Evolutionary conservation across 1,139 yeast genomes (phyloP).

Genomic region (Diutina scorzettiae): DNA sequence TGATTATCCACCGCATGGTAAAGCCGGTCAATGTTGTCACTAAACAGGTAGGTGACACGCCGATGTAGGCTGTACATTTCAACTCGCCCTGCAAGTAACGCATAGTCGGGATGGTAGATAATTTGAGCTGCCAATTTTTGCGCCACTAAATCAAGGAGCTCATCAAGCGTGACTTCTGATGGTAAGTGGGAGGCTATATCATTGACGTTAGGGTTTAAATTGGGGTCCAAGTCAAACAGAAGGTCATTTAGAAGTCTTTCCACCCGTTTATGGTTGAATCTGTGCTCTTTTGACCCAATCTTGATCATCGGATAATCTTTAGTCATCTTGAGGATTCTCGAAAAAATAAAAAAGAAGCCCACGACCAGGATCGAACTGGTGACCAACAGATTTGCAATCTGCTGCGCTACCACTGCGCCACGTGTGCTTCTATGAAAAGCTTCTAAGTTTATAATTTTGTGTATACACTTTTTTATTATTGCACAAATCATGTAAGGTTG

Average conservation of each 20-base stretch:
- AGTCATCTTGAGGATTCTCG: neutral
- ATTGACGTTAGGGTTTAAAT: neutral
- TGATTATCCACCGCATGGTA: slow-evolving; percentile 7
- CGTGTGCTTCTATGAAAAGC: neutral
- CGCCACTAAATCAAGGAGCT: neutral
- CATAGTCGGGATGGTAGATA: slow-evolving; percentile 25
- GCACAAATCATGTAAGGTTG: too few relatives aligned
- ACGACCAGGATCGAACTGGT: slow-evolving; percentile 7
- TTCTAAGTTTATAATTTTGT: neutral
- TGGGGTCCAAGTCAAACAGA: neutral
- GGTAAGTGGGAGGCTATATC: slow-evolving; percentile 1
- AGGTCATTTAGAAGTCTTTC: neutral
- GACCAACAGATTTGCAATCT: slow-evolving; percentile 14
- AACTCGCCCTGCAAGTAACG: slow-evolving; percentile 36
- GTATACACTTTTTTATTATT: neutral
- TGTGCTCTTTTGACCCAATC: neutral
- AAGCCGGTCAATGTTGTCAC: slow-evolving; percentile 7
- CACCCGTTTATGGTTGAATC: neutral
- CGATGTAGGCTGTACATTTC: slow-evolving; percentile 14
- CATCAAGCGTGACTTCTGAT: neutral
- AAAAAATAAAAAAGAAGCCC: slow-evolving; percentile 4
- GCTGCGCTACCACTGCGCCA: slow-evolving; percentile 15
- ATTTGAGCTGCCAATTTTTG: neutral
- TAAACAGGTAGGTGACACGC: slow-evolving; percentile 7
- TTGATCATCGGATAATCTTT: neutral